These are phyloP conservation scores for Fusarium gaditjirri DNA, from an alignment of 2,329 filamentous ascomycete species.

Conservation along the genomic window DNA sequence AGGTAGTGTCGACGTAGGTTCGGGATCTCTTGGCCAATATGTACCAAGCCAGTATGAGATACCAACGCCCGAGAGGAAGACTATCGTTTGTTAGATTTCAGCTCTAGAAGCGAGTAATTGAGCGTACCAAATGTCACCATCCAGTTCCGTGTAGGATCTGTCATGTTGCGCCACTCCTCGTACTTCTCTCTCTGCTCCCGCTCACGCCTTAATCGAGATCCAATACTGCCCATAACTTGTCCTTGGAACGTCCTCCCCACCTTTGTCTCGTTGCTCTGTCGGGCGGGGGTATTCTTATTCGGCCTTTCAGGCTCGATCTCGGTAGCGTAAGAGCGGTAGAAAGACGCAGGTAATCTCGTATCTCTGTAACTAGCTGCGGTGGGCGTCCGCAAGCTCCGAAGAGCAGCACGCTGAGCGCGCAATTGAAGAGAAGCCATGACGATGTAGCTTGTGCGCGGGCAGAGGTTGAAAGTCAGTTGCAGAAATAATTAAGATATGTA, in stretches of 20 bases:
- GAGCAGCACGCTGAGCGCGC: constrained; percentile 46
- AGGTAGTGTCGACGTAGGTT: constrained; percentile 68
- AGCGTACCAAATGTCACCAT: constrained; percentile 65
- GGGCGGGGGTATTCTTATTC: constrained; percentile 43
- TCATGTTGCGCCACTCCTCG: constrained; percentile 54
- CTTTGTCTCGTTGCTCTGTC: constrained; percentile 52
- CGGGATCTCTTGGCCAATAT: constrained; percentile 61
- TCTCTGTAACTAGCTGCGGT: constrained; percentile 28
- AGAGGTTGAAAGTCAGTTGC: constrained; percentile 23
- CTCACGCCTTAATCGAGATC: constrained; percentile 65
- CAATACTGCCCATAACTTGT: constrained; percentile 69
- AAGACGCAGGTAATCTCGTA: constrained; percentile 21
- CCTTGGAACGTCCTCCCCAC: constrained; percentile 62
- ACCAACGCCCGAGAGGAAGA: constrained; percentile 62
- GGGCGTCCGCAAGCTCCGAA: constrained; percentile 45
- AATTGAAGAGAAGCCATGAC: constrained; percentile 49
- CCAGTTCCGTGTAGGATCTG: constrained; percentile 58
- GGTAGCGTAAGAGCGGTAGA: constrained; percentile 49
- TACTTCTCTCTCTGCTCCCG: constrained; percentile 64
- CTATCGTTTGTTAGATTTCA: constrained; percentile 48
- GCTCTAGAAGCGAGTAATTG: neutral
- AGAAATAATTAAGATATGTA: neutral
- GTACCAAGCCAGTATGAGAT: constrained; percentile 70
- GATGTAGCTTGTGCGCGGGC: neutral
- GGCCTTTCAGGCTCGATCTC: constrained; percentile 51